Evolutionary conservation across 2,329 filamentous ascomycete genomes (phyloP).

Genomic region (Cladophialophora exuberans): DNA sequence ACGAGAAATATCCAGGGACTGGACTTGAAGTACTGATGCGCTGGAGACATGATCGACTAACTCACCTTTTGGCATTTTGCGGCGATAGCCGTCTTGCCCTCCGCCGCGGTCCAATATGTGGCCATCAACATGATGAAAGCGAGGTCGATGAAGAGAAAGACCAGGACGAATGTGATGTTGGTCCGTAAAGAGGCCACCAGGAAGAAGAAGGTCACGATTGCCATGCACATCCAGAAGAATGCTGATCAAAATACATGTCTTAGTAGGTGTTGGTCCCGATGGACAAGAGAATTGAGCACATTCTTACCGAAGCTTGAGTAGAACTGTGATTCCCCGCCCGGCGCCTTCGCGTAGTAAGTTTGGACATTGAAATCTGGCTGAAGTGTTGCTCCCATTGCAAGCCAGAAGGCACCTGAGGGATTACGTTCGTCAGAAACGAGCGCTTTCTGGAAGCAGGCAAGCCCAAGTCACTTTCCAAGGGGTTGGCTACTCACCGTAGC

Average conservation of each 20-base stretch:
- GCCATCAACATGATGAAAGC: conserved; percentile 18
- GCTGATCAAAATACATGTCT: conserved; percentile 38
- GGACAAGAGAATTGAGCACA: background rate
- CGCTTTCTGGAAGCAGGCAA: conserved; percentile 38
- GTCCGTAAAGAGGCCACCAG: conserved; percentile 71
- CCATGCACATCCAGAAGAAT: conserved; percentile 69
- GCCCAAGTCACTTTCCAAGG: conserved; percentile 49
- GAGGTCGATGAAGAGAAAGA: conserved; percentile 64
- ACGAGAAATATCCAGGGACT: too few species aligned
- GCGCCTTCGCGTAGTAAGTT: conserved; percentile 33
- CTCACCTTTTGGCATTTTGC: conserved; percentile 16
- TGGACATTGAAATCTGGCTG: conserved; percentile 57
- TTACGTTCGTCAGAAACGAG: background rate
- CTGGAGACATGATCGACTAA: too few species aligned
- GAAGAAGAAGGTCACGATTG: conserved; percentile 65
- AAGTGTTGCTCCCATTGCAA: conserved; percentile 58
- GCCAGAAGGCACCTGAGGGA: conserved; percentile 49
- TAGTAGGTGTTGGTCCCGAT: conserved; percentile 9
- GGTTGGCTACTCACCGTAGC: conserved; percentile 34
- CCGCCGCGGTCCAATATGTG: conserved; percentile 54
- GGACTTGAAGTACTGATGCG: too few species aligned
- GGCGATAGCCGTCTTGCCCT: conserved; percentile 27
- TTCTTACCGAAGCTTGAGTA: conserved; percentile 39
- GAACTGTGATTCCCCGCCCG: conserved; percentile 4
- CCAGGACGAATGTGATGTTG: conserved; percentile 69